Conservation (phyloP, 257 asterid genomes). For the Misopates orontium region DNA sequence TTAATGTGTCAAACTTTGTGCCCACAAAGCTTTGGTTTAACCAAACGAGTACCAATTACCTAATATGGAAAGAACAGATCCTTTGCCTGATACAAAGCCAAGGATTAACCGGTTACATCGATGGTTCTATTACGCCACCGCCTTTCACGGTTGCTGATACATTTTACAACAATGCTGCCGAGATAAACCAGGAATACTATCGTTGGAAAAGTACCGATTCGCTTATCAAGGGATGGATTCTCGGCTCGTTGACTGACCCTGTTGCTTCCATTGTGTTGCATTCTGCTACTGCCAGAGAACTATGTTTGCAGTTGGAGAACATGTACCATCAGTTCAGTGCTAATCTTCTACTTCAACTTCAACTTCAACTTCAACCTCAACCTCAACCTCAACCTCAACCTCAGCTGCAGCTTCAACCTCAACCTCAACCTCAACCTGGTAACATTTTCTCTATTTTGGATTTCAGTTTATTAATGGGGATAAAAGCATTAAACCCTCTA, state of each 20-base stretch:
- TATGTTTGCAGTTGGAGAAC: slow-evolving; percentile 21
- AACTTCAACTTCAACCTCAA: too few species aligned
- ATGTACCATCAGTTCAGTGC: background rate
- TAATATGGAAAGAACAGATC: slow-evolving; percentile 14
- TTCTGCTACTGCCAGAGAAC: slow-evolving; percentile 17
- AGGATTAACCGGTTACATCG: slow-evolving; percentile 20
- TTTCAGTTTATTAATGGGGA: background rate
- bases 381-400: too few species aligned
- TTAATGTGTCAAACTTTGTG: slow-evolving; percentile 8
- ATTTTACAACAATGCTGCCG: too few species aligned
- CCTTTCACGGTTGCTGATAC: background rate
- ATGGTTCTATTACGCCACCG: background rate
- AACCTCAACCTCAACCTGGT: background rate
- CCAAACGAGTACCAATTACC: slow-evolving; percentile 10
- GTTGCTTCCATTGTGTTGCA: background rate
- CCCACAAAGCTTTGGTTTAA: slow-evolving; percentile 17
- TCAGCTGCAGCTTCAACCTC: too few species aligned
- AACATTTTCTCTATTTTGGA: too few species aligned
- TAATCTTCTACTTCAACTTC: background rate
- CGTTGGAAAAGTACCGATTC: slow-evolving; percentile 25
- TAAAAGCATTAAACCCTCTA: too few species aligned
- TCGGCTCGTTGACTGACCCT: slow-evolving; percentile 11
- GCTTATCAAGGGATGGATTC: slow-evolving; percentile 29
- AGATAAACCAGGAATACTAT: background rate
- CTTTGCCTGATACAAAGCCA: slow-evolving; percentile 25